Evolutionary conservation across 768 basidiomycete genomes (phyloP), one percentile per base, ranked within the genome.

Genomic region (Daedaleopsis sinensis): DNA sequence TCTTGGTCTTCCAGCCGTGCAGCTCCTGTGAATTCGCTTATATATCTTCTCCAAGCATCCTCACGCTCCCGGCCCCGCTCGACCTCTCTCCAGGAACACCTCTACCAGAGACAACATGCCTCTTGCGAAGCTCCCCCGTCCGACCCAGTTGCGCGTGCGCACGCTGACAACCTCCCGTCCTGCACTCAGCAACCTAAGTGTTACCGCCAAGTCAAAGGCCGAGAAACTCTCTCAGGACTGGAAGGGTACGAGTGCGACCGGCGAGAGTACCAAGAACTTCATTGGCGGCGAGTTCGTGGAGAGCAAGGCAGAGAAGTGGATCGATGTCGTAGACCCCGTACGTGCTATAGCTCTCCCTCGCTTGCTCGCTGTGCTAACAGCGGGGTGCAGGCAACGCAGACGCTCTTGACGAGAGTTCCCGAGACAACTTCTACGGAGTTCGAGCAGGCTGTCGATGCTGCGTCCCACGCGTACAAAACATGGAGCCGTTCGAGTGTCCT

Each of bases 241-340:
- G 93, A 87, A 88, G 65, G 96, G 96, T 44, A 96, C 96, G 2
- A 90, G 82, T 59, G 88, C 90, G 23, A 83, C 85, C 13, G 96
- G 96, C n/a, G 90, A 84, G 32, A 87, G 81, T 62, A 95, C 95
- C 58, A 95, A 91, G 83, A 95, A 94, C 74, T 94, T 89, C 75
- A 91, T 98, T 60, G 90, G 86, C 13, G 96, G 96, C 10, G 83
- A 94, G 76, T 98, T 95, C 68, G 81, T 89, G 10, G 90, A 96
- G 68, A 94, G 92, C 77, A 84, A 84, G 68, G 75, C 90, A 19
- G 74, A 80, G 1, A 80, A 89, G 61, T 98, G 91, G 91, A 84
- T 93, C 62, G 93, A 96, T 50, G 85, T 97, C 4, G 77, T 87
- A 54, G 96, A 98, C 77, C 96, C 96, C 18, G 94, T 96, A 68